phyloP scores from a whole-genome alignment of 768 basidiomycete species.

The Podaxis pistillaris region DNA sequence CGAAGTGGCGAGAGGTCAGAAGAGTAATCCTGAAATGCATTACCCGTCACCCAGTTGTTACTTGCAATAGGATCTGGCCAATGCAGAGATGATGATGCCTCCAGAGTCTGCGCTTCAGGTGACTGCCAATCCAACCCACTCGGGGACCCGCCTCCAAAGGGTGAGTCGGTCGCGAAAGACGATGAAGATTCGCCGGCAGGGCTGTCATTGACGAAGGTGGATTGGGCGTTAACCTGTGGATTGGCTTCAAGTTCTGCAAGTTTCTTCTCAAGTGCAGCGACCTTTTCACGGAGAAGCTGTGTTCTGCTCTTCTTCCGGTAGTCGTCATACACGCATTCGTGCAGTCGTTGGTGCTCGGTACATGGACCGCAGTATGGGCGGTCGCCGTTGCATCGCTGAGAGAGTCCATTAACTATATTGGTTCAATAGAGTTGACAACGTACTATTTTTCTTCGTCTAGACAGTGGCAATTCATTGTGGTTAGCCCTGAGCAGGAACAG shows the following conservation, averaged over 20 bases:
- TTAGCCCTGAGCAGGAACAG: not conserved
- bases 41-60: conserved; percentile 1
- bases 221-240: conserved; percentile 24
- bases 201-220: conserved; percentile 5
- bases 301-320: conserved; percentile 59
- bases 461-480: not conserved
- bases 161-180: not conserved
- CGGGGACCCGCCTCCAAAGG: not conserved
- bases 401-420: conserved; percentile 1
- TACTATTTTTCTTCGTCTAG: conserved; percentile 45
- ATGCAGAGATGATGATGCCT: conserved; percentile 1
- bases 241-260: conserved; percentile 52
- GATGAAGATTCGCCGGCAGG: not conserved
- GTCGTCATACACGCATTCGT: conserved; percentile 61
- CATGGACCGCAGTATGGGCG: conserved; percentile 59
- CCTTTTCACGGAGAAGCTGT: conserved; percentile 55
- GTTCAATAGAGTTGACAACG: conserved; percentile 14
- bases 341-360: conserved; percentile 47
- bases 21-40: not conserved
- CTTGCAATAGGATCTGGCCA: conserved; percentile 13
- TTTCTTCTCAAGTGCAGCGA: conserved; percentile 49
- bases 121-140: not conserved
- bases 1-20: conserved; percentile 10
- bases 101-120: not conserved
- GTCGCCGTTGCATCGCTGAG: conserved; percentile 59